Base-by-base conservation (phyloP, 2,329 filamentous ascomycete genomes). In the Ceratocystis cacaofunesta region DNA sequence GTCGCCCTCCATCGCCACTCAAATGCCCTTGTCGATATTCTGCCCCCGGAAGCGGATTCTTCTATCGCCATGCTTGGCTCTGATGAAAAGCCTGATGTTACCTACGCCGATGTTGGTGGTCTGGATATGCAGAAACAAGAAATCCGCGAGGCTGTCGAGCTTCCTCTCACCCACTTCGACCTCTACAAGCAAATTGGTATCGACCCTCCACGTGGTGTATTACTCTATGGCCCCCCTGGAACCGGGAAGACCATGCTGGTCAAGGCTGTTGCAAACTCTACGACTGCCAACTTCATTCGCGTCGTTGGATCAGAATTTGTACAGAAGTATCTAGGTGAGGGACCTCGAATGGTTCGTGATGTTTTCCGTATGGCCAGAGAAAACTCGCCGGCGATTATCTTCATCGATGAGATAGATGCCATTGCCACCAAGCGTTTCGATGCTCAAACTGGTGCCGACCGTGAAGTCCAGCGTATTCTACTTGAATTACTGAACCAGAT, bases 71-170 rank as follows among this genome's bases (percentile, higher is more conserved):
- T 99, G 94, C 84, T 99, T 64, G 92, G 92, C 68, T 83, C 87
- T 66, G 89, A 96, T 73, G 94, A 99, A 83, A 99, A 97, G 82
- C 94, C 94, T 43, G 94, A 99, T 76, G 90, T 99, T 68, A 95
- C 92, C 55, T 99, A 99, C 72, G 92, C 92, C 68, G 94, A 99
- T 76, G 94, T 99, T 68, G 94, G 94, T 80, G 94, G 94, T 61
- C 78, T 97, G 70, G 94, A 99, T 73, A 99, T 99, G 94, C 94
- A 99, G 79, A 99, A 99, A 81, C 94, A 99, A 78, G 94, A 99
- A 77, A 99, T 99, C 70, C 85, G 94, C 70, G 94, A 99, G 78
- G 94, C 94, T 10, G 94, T 99, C 64, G 94, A 99, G 80, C 81
- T 99, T 69, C 94, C 94, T 43, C 81, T 99, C 71, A 96, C 92